phyloP scores from a whole-genome alignment of 78 protist species.

The Cyanophora paradoxa region DNA sequence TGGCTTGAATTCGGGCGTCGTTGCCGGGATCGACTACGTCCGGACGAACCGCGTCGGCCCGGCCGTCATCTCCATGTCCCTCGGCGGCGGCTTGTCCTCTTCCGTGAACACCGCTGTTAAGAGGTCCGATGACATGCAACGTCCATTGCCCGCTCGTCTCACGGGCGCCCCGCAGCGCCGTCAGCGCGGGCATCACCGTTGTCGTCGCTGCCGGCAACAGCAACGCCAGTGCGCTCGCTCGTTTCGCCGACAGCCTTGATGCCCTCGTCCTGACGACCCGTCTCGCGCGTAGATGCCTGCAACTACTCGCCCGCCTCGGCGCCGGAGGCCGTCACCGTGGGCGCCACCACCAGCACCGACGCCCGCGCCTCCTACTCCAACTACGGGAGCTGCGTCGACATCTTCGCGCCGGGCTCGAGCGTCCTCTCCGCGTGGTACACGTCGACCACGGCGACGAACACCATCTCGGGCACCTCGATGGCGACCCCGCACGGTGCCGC shows the following conservation, averaged over 20 bases:
- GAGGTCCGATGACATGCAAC: no score
- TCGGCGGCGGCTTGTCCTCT: neutral
- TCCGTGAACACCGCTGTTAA: neutral
- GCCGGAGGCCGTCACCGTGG: neutral
- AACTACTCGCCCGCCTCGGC: neutral
- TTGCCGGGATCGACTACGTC: neutral
- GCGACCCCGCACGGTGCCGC: neutral
- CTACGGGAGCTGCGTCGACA: constrained; percentile 28
- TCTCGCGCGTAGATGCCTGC: no score
- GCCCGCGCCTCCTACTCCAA: constrained; percentile 2
- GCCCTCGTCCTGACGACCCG: no score
- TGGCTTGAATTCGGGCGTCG: neutral
- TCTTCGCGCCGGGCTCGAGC: constrained; percentile 18
- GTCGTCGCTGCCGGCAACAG: constrained; percentile 9
- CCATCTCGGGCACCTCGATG: neutral
- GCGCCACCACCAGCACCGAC: neutral
- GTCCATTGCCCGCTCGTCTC: no score
- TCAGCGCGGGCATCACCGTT: neutral
- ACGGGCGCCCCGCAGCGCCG: neutral
- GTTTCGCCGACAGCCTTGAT: no score
- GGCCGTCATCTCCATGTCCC: constrained; percentile 1
- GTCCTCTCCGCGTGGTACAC: neutral
- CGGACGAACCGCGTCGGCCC: neutral
- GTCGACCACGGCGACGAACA: no score
- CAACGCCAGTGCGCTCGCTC: no score